These are phyloP conservation scores for Candida chauliodis DNA, from an alignment of 805 yeast species.

Conservation along the genomic window DNA sequence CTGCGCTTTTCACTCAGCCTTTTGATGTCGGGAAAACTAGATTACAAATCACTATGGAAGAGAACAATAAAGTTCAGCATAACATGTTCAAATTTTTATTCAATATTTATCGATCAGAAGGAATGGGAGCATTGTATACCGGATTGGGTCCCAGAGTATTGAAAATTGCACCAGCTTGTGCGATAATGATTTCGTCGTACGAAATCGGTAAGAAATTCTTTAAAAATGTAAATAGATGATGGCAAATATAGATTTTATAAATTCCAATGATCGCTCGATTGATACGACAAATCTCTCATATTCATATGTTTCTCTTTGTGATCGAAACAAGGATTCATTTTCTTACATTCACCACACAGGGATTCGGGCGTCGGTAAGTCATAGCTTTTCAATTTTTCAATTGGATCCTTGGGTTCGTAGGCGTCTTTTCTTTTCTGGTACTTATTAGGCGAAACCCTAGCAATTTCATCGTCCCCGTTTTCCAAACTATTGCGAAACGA, in stretches of 20 bases:
- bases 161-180: constrained; percentile 96
- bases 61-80: constrained; percentile 18
- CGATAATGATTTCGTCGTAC: constrained; percentile 95
- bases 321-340: not conserved
- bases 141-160: constrained; percentile 83
- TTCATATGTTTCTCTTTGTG: constrained; percentile 1
- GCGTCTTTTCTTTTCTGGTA: constrained; percentile 5
- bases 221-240: constrained; percentile 18
- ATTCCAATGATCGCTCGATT: constrained; percentile 9
- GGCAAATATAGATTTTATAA: constrained; percentile 4
- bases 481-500: not conserved
- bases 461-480: constrained; percentile 2
- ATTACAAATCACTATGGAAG: constrained; percentile 57
- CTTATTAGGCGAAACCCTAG: constrained; percentile 9
- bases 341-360: constrained; percentile 7
- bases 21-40: constrained; percentile 97
- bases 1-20: constrained; percentile 88
- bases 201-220: constrained; percentile 74
- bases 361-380: constrained; percentile 8
- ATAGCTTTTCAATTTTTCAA: constrained; percentile 1
- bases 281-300: constrained; percentile 1
- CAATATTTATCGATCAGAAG: constrained; percentile 68
- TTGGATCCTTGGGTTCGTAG: not conserved
- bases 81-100: constrained; percentile 68
- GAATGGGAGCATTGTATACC: constrained; percentile 76